phyloP scores from a whole-genome alignment of 225 moss, liverwort and hornwort species.

The Anthoceros angustus region DNA sequence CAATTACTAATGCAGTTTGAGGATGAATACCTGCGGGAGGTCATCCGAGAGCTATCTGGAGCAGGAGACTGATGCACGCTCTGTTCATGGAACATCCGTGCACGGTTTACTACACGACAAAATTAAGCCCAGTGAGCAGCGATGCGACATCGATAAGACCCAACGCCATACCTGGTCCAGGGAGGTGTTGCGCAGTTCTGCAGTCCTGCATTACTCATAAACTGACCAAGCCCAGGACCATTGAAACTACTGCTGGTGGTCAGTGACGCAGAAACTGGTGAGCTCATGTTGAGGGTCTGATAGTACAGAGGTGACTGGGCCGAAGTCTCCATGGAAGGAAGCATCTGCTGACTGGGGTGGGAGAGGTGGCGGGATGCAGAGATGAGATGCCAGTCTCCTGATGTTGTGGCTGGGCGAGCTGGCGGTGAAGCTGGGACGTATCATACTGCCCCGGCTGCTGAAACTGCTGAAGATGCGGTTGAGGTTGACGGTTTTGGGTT shows the following conservation, averaged over 20 bases:
- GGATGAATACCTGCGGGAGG: background rate
- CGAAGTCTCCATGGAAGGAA: background rate
- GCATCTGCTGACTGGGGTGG: background rate
- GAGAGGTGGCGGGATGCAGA: background rate
- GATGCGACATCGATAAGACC: background rate
- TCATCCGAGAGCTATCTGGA: background rate
- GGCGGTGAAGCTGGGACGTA: background rate
- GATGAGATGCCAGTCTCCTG: background rate
- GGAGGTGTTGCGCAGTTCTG: background rate
- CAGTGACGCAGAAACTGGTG: background rate
- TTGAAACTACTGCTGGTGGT: background rate
- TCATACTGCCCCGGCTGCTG: background rate
- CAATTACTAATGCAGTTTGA: background rate
- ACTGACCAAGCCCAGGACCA: background rate
- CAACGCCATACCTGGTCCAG: background rate
- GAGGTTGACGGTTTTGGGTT: no score
- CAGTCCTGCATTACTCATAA: background rate
- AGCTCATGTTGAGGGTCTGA: background rate
- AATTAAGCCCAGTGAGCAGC: background rate
- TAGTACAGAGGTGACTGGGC: background rate
- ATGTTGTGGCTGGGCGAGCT: background rate
- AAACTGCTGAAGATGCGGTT: no score
- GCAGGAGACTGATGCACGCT: background rate
- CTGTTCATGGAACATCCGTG: background rate
- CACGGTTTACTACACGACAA: background rate